Conservation (phyloP, 2,329 filamentous ascomycete genomes). For the Ophiostoma novo-ulmi region DNA sequence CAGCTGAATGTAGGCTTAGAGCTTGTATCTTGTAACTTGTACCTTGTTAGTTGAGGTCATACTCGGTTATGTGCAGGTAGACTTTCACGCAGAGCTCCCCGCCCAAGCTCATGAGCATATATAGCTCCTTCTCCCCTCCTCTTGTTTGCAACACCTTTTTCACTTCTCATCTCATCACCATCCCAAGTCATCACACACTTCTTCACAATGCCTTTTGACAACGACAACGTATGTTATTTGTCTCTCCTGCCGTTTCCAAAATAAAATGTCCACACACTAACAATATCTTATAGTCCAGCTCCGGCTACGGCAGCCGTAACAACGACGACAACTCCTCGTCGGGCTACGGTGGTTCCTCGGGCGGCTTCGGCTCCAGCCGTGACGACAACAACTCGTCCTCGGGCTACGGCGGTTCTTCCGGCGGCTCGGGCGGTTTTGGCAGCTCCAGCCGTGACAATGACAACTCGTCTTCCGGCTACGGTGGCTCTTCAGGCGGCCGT, state of each 20-base stretch:
- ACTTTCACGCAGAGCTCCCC: background rate
- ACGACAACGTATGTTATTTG: slow-evolving; percentile 35
- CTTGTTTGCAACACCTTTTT: background rate
- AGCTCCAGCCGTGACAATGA: slow-evolving; percentile 12
- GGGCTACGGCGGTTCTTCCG: slow-evolving; percentile 27
- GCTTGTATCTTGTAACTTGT: background rate
- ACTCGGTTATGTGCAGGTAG: background rate
- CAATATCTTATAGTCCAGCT: slow-evolving; percentile 23
- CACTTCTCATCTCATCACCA: background rate
- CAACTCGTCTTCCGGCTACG: background rate
- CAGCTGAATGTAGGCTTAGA: background rate
- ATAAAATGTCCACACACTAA: background rate
- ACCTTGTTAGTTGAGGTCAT: background rate
- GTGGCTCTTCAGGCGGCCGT: slow-evolving; percentile 13
- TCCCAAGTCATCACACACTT: background rate
- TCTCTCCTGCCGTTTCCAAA: slow-evolving; percentile 31
- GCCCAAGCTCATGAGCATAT: slow-evolving; percentile 19
- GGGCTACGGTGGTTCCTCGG: slow-evolving; percentile 7
- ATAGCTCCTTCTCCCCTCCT: slow-evolving; percentile 14
- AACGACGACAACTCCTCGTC: background rate
- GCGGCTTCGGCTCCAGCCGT: background rate
- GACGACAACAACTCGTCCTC: slow-evolving; percentile 37
- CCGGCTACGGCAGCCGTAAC: slow-evolving; percentile 26
- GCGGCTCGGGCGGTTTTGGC: slow-evolving; percentile 21
- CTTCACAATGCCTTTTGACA: slow-evolving; percentile 26